Base-by-base conservation (phyloP, 2,329 filamentous ascomycete genomes). In the Talaromyces atroroseus region DNA sequence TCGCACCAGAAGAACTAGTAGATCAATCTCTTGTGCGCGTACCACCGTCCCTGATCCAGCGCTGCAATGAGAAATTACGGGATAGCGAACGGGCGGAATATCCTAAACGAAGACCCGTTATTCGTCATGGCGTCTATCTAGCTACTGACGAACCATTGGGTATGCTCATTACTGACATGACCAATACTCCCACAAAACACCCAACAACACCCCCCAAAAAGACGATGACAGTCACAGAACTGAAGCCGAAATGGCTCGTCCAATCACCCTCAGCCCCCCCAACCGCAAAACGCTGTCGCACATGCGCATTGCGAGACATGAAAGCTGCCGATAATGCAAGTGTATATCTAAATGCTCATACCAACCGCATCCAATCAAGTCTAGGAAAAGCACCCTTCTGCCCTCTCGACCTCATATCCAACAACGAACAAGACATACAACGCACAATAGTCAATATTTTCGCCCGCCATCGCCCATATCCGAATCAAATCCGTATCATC, bases 161-260 rank as follows among this genome's bases (percentile, higher is more conserved):
- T 5, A 82, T 90, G 64, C 73, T 92, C 3, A 80, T 92, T 49
- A 86, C 86, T 59, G 87, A 92, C 65, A 92, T 92, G 87, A 81
- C 79, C 2, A 74, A 77, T 6, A 5, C 8, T 6, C 20, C n/a
- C 16, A 47, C 51, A 11, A 18, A 38, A 2, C 20, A 24, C 8
- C 51, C 6, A 23, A 20, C 20, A 23, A 20, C 40, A 44, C 12
- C 32, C 26, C 63, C 64, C 8, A 68, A 68, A 16, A 64, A 68
- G 0, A 66, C 65, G 3, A 65, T 66, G 49, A 69, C 49, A 46
- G 67, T 88, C 32, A 74, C 89, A 56, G 88, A 92, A 68, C 87
- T 92, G 73, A 94, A 94, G 68, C 89, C 89, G 14, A 94, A 94
- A 72, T 94, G 89, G 89, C 80, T 94, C 24, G 74, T 80, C 8